Conservation (phyloP, 257 asterid species). For the Solanum etuberosum region DNA sequence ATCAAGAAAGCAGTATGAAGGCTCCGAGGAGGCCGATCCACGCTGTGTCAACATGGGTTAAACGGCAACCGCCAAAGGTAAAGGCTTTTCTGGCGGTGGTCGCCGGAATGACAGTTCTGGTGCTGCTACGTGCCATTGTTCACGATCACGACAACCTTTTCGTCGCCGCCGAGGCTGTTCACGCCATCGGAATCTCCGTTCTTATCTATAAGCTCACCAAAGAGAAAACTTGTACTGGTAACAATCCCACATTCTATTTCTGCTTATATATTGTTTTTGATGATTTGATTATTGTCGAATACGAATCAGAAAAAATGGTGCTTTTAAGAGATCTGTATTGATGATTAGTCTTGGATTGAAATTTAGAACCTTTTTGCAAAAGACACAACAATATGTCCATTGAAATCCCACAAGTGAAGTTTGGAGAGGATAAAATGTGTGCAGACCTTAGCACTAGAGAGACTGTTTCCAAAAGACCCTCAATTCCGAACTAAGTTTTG, state of each 20-base stretch:
- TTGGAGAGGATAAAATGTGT: neutral
- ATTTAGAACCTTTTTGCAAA: neutral
- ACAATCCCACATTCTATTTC: neutral
- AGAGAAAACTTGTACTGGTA: conserved; percentile 97
- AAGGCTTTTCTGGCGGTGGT: conserved; percentile 80
- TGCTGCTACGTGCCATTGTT: conserved; percentile 76
- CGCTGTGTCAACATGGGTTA: conserved; percentile 56
- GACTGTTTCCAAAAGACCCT: neutral
- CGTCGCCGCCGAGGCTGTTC: conserved; percentile 93
- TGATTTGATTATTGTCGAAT: too few relatives aligned
- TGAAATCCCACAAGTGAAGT: neutral
- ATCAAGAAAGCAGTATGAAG: conserved; percentile 21
- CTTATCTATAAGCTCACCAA: conserved; percentile 83
- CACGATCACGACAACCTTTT: conserved; percentile 94
- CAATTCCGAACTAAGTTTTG: neutral
- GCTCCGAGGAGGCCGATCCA: conserved; percentile 79
- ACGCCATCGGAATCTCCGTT: conserved; percentile 71
- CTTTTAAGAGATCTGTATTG: neutral
- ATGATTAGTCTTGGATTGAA: neutral
- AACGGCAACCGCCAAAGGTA: conserved; percentile 92
- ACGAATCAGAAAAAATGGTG: neutral
- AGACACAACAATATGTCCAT: neutral
- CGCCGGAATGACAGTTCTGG: conserved; percentile 78
- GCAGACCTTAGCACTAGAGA: neutral
- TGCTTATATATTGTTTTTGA: neutral